Percentiles rank a stretch among this genome's conserved stretches.
phyloP scores from a whole-genome alignment of 441 rosid species.

The Pelargonium citronellum region DNA sequence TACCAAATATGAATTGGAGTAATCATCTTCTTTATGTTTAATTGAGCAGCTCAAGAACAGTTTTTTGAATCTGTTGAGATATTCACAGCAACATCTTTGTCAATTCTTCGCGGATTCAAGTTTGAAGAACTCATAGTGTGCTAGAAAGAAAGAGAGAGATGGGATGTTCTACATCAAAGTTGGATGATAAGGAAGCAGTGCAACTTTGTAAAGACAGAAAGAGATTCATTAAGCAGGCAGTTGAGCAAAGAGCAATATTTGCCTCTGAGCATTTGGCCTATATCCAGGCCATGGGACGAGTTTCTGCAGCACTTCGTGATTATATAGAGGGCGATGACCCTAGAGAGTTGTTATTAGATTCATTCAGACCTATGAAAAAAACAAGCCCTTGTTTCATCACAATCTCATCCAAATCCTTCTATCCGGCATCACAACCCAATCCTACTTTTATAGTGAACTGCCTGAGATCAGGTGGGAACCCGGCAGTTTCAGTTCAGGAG shows the following conservation, averaged over 20 bases:
- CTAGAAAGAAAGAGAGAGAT: conserved; percentile 29
- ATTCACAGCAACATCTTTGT: conserved; percentile 11
- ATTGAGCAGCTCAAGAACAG: conserved; percentile 25
- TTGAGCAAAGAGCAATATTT: conserved; percentile 70
- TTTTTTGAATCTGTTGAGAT: conserved; percentile 37
- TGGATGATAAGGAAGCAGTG: conserved; percentile 86
- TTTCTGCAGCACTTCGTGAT: conserved; percentile 81
- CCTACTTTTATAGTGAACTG: conserved; percentile 51
- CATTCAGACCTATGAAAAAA: conserved; percentile 44
- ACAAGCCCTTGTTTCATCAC: conserved; percentile 54
- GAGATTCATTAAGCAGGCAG: conserved; percentile 77
- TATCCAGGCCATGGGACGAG: conserved; percentile 68
- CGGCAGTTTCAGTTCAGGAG: conserved; percentile 64
- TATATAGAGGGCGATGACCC: conserved; percentile 70
- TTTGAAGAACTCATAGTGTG: conserved; percentile 21
- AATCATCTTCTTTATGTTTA: conserved; percentile 11
- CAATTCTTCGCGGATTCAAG: conserved; percentile 27
- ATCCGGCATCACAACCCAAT: conserved; percentile 34
- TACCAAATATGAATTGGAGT: neutral
- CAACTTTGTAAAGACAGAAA: conserved; percentile 88
- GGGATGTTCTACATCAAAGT: conserved; percentile 90
- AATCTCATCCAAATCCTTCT: conserved; percentile 42
- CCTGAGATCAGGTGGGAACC: conserved; percentile 60
- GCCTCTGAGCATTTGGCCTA: conserved; percentile 77
- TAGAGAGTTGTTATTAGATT: conserved; percentile 53